Conservation (phyloP, 305 asterid species). For the Fraxinus latifolia region DNA sequence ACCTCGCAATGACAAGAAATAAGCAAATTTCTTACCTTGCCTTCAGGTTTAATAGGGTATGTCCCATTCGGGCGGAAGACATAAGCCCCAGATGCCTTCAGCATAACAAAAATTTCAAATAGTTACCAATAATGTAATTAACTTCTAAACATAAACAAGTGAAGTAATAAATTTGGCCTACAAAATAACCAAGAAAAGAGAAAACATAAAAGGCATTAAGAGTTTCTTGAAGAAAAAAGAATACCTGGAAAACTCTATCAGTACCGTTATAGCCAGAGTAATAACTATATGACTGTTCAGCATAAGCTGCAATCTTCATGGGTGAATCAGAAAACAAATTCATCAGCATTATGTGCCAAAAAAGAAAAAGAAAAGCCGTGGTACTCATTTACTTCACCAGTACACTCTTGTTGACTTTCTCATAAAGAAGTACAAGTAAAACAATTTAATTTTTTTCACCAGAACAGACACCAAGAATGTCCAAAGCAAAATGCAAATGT, state of each 20-base stretch:
- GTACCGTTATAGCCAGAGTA: conserved; percentile 67
- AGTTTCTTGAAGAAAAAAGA: conserved; percentile 9
- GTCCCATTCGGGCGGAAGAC: conserved; percentile 83
- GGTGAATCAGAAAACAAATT: conserved; percentile 20
- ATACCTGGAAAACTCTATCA: conserved; percentile 61
- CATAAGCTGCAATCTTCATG: conserved; percentile 46
- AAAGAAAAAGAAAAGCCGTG: conserved; percentile 6
- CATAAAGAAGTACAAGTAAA: neutral
- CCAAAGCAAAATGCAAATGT: conserved; percentile 16
- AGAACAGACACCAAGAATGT: conserved; percentile 11
- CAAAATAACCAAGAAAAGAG: conserved; percentile 2
- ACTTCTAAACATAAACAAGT: neutral
- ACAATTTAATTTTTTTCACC: conserved; percentile 5
- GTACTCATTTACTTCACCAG: conserved; percentile 19
- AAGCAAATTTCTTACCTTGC: conserved; percentile 40
- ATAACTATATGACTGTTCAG: conserved; percentile 55
- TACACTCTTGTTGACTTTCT: neutral
- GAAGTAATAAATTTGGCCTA: conserved; percentile 7
- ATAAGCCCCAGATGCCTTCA: conserved; percentile 87
- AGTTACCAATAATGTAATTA: conserved; percentile 22
- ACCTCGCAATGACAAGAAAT: conserved; percentile 30
- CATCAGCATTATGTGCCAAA: conserved; percentile 28
- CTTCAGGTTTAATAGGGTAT: conserved; percentile 48
- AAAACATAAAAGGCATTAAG: conserved; percentile 11
- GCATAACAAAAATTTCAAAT: conserved; percentile 22